phyloP scores from a whole-genome alignment of 495 filamentous ascomycete genomes.

The Talaromyces adpressus region DNA sequence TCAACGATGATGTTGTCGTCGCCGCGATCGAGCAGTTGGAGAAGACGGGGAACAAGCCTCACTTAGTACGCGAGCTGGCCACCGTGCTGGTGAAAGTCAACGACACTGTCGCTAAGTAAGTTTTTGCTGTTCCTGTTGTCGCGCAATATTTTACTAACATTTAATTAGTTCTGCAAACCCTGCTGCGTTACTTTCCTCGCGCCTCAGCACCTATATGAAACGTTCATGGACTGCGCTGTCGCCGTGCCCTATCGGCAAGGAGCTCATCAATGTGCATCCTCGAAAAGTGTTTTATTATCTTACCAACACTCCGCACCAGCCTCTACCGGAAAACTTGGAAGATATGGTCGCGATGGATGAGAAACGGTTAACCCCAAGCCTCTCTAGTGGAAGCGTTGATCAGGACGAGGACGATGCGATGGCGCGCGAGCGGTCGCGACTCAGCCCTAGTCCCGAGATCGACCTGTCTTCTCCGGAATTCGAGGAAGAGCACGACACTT shows the following conservation, averaged over 20 bases:
- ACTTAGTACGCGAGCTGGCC: conserved; percentile 91
- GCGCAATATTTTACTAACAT: neutral
- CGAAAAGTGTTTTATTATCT: conserved; percentile 95
- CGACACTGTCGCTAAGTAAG: conserved; percentile 86
- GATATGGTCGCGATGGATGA: conserved; percentile 39
- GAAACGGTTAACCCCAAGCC: conserved; percentile 69
- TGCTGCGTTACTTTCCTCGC: conserved; percentile 87
- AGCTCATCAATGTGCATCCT: conserved; percentile 85
- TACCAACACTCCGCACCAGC: conserved; percentile 74
- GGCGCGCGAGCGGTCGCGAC: conserved; percentile 60
- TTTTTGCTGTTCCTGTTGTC: neutral
- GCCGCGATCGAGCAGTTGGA: conserved; percentile 87
- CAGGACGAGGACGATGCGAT: conserved; percentile 58
- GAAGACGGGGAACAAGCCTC: conserved; percentile 85
- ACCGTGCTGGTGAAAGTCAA: conserved; percentile 67
- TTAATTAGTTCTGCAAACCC: conserved; percentile 82
- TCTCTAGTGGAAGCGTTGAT: conserved; percentile 63
- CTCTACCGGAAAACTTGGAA: conserved; percentile 67
- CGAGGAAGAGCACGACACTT: conserved; percentile 61
- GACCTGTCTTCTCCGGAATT: conserved; percentile 85
- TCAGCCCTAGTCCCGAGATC: conserved; percentile 87
- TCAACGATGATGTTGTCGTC: conserved; percentile 92
- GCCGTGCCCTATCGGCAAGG: conserved; percentile 86
- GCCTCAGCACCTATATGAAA: conserved; percentile 81
- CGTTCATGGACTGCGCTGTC: conserved; percentile 74